Evolutionary conservation across 2,329 filamentous ascomycete species (phyloP).

Genomic region (Celoporthe dispersa): DNA sequence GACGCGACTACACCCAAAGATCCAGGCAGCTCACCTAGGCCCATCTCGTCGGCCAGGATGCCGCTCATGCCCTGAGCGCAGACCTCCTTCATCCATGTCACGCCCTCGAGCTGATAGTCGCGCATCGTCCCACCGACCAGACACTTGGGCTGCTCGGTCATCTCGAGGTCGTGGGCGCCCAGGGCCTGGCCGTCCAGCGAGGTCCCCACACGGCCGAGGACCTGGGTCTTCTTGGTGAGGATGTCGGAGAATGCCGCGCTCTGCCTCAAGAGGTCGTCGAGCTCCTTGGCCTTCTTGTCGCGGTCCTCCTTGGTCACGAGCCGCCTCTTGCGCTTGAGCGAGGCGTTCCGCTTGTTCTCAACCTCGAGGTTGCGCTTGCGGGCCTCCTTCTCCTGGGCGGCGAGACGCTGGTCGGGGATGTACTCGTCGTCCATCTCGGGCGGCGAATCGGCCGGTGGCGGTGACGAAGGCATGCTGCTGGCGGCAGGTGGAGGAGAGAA

Average conservation of each 20-base stretch:
- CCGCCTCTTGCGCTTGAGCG: constrained; percentile 52
- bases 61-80: constrained; percentile 83
- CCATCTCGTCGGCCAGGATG: constrained; percentile 94
- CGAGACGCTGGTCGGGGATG: constrained; percentile 36
- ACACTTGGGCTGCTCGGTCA: constrained; percentile 80
- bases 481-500: not conserved
- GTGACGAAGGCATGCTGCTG: constrained; percentile 46
- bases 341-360: constrained; percentile 48
- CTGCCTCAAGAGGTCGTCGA: constrained; percentile 63
- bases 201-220: constrained; percentile 64
- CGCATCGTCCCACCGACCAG: constrained; percentile 90
- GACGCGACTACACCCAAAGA: not conserved
- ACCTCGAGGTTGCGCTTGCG: constrained; percentile 52
- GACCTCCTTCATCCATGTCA: constrained; percentile 94
- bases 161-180: constrained; percentile 70
- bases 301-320: constrained; percentile 56
- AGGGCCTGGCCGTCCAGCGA: constrained; percentile 63
- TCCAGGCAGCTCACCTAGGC: constrained; percentile 58
- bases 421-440: constrained; percentile 34
- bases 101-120: constrained; percentile 88
- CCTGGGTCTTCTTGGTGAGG: constrained; percentile 66
- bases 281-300: constrained; percentile 61
- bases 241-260: constrained; percentile 66
- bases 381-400: constrained; percentile 51
- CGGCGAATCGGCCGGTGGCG: constrained; percentile 36